Base-by-base conservation (phyloP, 1,284 basidiomycete genomes). In the Violaceomyces palustris region DNA sequence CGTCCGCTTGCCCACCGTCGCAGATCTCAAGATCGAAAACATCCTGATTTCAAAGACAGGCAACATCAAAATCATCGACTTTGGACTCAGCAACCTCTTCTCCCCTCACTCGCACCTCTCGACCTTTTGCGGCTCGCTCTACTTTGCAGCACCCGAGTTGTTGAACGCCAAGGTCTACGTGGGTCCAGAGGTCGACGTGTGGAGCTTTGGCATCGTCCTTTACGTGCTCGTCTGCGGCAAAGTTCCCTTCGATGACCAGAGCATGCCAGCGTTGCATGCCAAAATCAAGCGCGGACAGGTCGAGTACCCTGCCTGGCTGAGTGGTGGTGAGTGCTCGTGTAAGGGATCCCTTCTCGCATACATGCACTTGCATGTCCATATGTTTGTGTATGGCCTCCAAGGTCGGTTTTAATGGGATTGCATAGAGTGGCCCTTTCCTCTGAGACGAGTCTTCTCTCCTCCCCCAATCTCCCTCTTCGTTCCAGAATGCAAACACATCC, bases 61-160 rank as follows among this genome's bases (percentile, higher is more conserved):
- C 11, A 97, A 97, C 76, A 96, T 97, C 80, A 98, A 98, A 79
- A 97, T 98, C 55, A 98, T 98, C 74, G 93, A 98, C 75, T 99
- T 98, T 76, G 93, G 93, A 33, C 80, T 99, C 9, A 96, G 91
- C 22, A 99, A 98, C 74, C 80, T 98, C n/a, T 97, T 85, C 74
- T 85, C 93, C 58, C 93, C 94, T 2, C 73, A 78, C 18, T 73
- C 78, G 30, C 87, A 93, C 69, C 82, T 98, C 1, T 83, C 85
- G 22, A 98, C 94, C 0, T 99, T 98, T 74, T 98, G 93, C 66
- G 92, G 93, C 19, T 94, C 88, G 1, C 79, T 98, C 15, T 99
- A 98, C 77, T 98, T 98, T 77, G 92, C 93, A 30, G 93, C 93
- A 0, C 94, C 93, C 3, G 92, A 98, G 74, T 78, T 98, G 23